Base-by-base conservation (phyloP, 163 green algal species). In the Volvox carteri region DNA sequence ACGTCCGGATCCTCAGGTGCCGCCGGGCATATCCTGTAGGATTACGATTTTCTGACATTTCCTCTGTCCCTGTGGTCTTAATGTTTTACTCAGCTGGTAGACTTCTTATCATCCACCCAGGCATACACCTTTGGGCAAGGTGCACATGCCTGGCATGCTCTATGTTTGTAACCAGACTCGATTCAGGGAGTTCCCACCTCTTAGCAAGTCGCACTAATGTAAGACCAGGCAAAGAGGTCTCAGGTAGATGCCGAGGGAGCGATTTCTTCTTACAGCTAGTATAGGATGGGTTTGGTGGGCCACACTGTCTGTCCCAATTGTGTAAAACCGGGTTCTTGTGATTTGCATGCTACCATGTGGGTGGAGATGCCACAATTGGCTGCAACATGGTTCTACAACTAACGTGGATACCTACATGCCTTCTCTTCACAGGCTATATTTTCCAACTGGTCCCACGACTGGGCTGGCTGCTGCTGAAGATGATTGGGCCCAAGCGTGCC, bases 401-500 rank as follows among this genome's bases (percentile, higher is more conserved):
- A 58, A 16, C 50, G 16, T 65, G 25, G 54, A 23, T 19, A 7
- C 6, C 28, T 65, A 12, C 25, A 65, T 65, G 54, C 54, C 54
- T 60, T 16, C 16, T 11, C n/a, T 28, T 39, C 41, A 46, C 93
- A 95, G 92, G 87, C 14, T 97, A 97, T 89, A 62, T 97, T 30
- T 93, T 94, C 30, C 96, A 97, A 87, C 95, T 96, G 65, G 21
- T 85, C 19, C 96, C 96, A 9, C 56, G 65, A 7, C 84, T 97
- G 60, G 95, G 92, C 14, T 95, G 93, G 91, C 37, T 25, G 30
- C 60, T 98, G 14, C 90, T 98, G 42, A 96, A 96, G 70, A 91
- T 92, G 56, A 85, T 98, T 21, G 96, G 96, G 0, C 95, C 96
- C 9, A 92, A 79, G 19, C 92, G 96, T 1, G 96, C 93, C 0